These are phyloP conservation scores for Diaporthe humulicola DNA, from an alignment of 2,329 filamentous ascomycete genomes.

Conservation along the genomic window DNA sequence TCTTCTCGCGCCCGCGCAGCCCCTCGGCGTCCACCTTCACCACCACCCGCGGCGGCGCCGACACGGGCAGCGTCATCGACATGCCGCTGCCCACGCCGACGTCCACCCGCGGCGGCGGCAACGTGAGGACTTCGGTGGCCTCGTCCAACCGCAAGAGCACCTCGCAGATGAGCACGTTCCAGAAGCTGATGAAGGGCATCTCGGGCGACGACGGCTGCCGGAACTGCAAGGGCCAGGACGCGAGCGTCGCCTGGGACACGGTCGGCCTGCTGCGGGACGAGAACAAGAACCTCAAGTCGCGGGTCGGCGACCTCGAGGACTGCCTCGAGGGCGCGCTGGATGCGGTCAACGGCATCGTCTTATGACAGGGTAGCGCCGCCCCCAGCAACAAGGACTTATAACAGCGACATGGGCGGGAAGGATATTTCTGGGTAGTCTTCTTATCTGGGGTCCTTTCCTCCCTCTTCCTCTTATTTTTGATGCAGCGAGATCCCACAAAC, in stretches of 20 bases:
- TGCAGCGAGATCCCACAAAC: slow-evolving; percentile 1
- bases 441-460: slow-evolving; percentile 33
- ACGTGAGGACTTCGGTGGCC: slow-evolving; percentile 31
- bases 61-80: slow-evolving; percentile 40
- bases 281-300: slow-evolving; percentile 71
- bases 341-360: slow-evolving; percentile 67
- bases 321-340: slow-evolving; percentile 74
- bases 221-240: slow-evolving; percentile 71
- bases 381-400: neutral
- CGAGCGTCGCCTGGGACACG: slow-evolving; percentile 74
- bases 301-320: slow-evolving; percentile 70
- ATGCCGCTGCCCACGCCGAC: slow-evolving; percentile 36
- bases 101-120: slow-evolving; percentile 30
- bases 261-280: slow-evolving; percentile 73
- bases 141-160: slow-evolving; percentile 39
- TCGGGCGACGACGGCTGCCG: slow-evolving; percentile 59
- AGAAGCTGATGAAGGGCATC: slow-evolving; percentile 62
- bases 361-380: slow-evolving; percentile 47
- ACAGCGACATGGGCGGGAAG: slow-evolving; percentile 30
- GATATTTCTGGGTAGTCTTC: slow-evolving; percentile 22
- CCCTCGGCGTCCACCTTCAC: slow-evolving; percentile 58
- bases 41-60: slow-evolving; percentile 49
- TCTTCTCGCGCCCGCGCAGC: slow-evolving; percentile 73
- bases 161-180: slow-evolving; percentile 60
- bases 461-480: slow-evolving; percentile 29